Base-by-base conservation (phyloP, 164 flowering plant genomes). In the Cinnamomum micranthum region DNA sequence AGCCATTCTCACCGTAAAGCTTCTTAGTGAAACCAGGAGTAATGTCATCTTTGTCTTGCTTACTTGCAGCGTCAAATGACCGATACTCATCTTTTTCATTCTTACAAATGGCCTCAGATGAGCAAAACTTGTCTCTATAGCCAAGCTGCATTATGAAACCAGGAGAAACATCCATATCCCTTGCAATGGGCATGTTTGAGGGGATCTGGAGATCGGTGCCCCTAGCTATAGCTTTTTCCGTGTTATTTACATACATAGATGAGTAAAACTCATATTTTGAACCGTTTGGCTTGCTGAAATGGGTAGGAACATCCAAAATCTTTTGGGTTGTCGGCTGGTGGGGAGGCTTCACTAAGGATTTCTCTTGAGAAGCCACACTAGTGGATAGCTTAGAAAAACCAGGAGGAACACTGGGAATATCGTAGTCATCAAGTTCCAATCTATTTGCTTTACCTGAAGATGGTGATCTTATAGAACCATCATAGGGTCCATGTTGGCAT, bases 131-230 rank as follows among this genome's bases (percentile, higher is more conserved):
- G 19, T 72, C 74, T 27, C 33, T 62, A 13, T 11, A 23, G 17
- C 22, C 23, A 60, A 59, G 23, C 17, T 47, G 52, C 71, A 28
- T 55, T 5, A 27, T 31, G 71, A 74, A 74, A 25, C 71, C 70
- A 74, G 71, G 66, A 68, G 76, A 50, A 74, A 58, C 65, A 20
- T 69, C 71, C 28, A 50, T 35, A 47, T 11, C 17, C 17, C 35
- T 10, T 19, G 24, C 27, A 28, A 28, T 22, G 23, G 51, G 19
- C 33, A 25, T 24, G 50, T 59, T 19, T 23, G 31, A 23, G 17
- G 68, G 31, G 31, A 25, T 65, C 27, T 23, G 33, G 28, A 65
- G 6, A 25, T 65, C 27, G 11, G 14, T 65, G 68, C 68, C 27
- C 31, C 35, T 28, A 11, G 15, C 24, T 14, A 65, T 6, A 65